Evolutionary conservation across 139 green algal species (phyloP).

Genomic region (Coelastrella sp.): DNA sequence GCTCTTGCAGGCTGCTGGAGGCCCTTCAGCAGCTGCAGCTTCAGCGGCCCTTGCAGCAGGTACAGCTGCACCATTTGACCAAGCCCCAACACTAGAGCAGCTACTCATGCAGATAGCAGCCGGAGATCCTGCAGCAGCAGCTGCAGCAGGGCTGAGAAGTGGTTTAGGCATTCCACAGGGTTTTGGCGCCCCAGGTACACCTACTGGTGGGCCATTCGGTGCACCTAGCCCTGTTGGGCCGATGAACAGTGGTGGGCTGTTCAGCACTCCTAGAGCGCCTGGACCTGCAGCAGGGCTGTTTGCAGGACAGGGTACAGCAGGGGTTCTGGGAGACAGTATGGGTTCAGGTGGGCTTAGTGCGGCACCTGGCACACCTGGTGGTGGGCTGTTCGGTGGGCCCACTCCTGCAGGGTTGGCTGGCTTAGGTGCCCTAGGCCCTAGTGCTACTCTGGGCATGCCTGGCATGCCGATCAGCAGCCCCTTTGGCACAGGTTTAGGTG

Average conservation of each 20-base stretch:
- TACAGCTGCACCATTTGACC: not conserved
- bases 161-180: not conserved
- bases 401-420: not conserved
- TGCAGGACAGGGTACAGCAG: not conserved
- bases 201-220: not conserved
- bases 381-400: not conserved
- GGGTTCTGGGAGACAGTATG: not conserved
- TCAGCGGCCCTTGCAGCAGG: not conserved
- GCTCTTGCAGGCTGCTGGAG: slow-evolving; percentile 28
- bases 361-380: not conserved
- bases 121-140: not conserved
- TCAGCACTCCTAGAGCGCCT: not conserved
- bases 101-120: slow-evolving; percentile 19
- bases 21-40: not conserved
- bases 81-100: not conserved
- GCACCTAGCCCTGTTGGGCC: not conserved
- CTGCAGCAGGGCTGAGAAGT: not conserved
- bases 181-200: slow-evolving; percentile 1
- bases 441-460: slow-evolving; percentile 1
- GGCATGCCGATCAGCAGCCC: not conserved
- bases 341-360: not conserved
- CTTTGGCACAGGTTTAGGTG: not conserved
- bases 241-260: not conserved
- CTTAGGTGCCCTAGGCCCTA: not conserved
- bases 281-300: not conserved